A percentile compares a stretch with the other conserved stretches of the same genome.
phyloP scores from a whole-genome alignment of 2,329 filamentous ascomycete species.

The Daldinia sp. region DNA sequence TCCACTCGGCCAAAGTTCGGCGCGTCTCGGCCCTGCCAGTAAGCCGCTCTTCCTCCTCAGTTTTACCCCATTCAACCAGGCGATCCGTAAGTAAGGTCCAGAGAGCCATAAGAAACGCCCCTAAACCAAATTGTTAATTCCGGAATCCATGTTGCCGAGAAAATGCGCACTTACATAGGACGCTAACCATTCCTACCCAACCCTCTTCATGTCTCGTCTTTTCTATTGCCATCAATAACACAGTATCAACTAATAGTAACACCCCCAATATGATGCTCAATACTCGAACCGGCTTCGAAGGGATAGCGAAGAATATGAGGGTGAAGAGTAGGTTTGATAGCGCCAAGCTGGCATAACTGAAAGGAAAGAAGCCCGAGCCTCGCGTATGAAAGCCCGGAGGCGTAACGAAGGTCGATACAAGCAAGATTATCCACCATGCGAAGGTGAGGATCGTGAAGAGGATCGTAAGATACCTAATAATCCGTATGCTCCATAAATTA shows the following conservation, averaged over 20 bases:
- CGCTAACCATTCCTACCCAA: slow-evolving; percentile 89
- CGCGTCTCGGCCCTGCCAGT: slow-evolving; percentile 90
- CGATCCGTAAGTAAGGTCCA: slow-evolving; percentile 85
- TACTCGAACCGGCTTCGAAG: slow-evolving; percentile 82
- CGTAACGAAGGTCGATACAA: slow-evolving; percentile 92
- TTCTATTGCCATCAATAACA: slow-evolving; percentile 81
- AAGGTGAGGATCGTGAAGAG: slow-evolving; percentile 81
- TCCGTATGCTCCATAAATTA: slow-evolving; percentile 91
- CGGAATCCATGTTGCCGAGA: background rate
- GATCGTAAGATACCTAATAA: slow-evolving; percentile 81
- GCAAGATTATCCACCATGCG: slow-evolving; percentile 90
- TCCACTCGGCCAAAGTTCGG: slow-evolving; percentile 85
- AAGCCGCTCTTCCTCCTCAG: slow-evolving; percentile 90
- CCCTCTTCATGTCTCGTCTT: slow-evolving; percentile 85
- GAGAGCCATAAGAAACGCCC: slow-evolving; percentile 81
- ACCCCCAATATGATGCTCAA: slow-evolving; percentile 75
- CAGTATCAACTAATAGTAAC: slow-evolving; percentile 78
- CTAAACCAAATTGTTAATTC: slow-evolving; percentile 44
- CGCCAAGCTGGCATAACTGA: slow-evolving; percentile 84
- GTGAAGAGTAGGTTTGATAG: slow-evolving; percentile 80
- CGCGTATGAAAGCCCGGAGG: slow-evolving; percentile 87
- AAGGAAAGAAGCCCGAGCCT: slow-evolving; percentile 93
- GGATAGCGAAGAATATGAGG: slow-evolving; percentile 88
- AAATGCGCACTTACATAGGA: slow-evolving; percentile 67
- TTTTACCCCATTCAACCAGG: slow-evolving; percentile 90